Conservation (phyloP, 331 rosid species). For the Quercus lobata region DNA sequence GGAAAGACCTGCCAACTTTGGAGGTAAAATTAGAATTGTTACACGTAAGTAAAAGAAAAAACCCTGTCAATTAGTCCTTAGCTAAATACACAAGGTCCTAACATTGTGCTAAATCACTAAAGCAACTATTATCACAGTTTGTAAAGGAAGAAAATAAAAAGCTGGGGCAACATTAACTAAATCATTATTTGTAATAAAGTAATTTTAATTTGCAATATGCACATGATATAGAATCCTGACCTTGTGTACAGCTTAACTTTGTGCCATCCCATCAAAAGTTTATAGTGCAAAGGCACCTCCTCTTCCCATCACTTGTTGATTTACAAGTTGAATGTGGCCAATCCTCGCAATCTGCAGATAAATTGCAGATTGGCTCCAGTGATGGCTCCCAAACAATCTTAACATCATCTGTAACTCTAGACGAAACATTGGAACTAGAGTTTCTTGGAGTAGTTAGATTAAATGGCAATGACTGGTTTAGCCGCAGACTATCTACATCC, state of each 20-base stretch:
- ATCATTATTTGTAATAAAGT: too few species aligned
- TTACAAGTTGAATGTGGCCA: conserved; percentile 42
- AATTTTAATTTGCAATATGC: background rate
- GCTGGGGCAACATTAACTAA: background rate
- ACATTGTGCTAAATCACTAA: too few species aligned
- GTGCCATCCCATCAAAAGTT: conserved; percentile 25
- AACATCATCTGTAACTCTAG: background rate
- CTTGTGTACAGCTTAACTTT: conserved; percentile 20
- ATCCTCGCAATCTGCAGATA: conserved; percentile 9
- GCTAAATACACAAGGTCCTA: too few species aligned
- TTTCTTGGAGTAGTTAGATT: background rate
- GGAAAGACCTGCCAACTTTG: too few species aligned
- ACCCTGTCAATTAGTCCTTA: background rate
- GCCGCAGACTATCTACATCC: background rate
- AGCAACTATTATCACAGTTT: too few species aligned
- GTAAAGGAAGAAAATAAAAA: too few species aligned
- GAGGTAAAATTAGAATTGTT: too few species aligned
- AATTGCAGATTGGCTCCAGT: conserved; percentile 22
- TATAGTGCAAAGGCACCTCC: conserved; percentile 24
- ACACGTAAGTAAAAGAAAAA: too few species aligned
- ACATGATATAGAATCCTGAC: background rate
- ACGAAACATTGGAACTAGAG: background rate
- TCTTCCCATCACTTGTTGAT: background rate
- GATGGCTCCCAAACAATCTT: conserved; percentile 31
- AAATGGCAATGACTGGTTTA: conserved; percentile 10